Conservation (phyloP, 2,329 filamentous ascomycete genomes). For the Alternaria panax region DNA sequence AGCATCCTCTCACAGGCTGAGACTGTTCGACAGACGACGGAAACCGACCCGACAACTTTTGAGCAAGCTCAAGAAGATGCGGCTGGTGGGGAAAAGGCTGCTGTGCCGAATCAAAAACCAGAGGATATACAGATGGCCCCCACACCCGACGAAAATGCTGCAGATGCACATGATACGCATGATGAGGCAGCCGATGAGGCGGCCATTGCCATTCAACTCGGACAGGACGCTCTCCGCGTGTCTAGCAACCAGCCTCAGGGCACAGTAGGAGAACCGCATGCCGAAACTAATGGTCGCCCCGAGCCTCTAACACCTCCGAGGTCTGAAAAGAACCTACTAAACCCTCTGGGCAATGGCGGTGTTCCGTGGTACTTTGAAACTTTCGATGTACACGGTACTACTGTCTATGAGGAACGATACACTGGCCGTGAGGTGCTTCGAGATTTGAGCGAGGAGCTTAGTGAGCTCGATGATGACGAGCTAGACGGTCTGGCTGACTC, state of each 20-base stretch:
- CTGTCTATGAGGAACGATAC: constrained; percentile 75
- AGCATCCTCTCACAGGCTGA: constrained; percentile 41
- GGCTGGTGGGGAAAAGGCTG: constrained; percentile 21
- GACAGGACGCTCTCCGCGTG: constrained; percentile 37
- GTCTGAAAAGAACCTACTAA: constrained; percentile 59
- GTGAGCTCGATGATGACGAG: constrained; percentile 91
- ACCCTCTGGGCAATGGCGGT: constrained; percentile 66
- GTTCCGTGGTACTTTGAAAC: constrained; percentile 86
- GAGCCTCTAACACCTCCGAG: constrained; percentile 72
- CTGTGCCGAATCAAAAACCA: constrained; percentile 24
- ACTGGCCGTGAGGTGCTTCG: constrained; percentile 74
- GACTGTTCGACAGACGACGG: constrained; percentile 32
- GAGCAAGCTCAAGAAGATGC: constrained; percentile 20
- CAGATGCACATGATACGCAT: constrained; percentile 36
- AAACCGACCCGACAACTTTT: constrained; percentile 20
- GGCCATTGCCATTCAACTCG: constrained; percentile 46
- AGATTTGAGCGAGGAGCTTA: constrained; percentile 83
- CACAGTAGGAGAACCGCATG: constrained; percentile 32
- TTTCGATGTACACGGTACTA: constrained; percentile 82
- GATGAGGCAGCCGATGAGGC: constrained; percentile 48
- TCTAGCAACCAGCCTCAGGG: constrained; percentile 20
- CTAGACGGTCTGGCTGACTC: constrained; percentile 66
- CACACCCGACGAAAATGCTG: constrained; percentile 46
- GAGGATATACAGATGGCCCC: constrained; percentile 41
- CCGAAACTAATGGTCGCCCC: constrained; percentile 24